A percentile compares a stretch with the other conserved stretches of the same genome.
These are phyloP conservation scores for Fusarium chlamydosporum DNA, from an alignment of 2,329 filamentous ascomycete genomes.

Conservation along the genomic window DNA sequence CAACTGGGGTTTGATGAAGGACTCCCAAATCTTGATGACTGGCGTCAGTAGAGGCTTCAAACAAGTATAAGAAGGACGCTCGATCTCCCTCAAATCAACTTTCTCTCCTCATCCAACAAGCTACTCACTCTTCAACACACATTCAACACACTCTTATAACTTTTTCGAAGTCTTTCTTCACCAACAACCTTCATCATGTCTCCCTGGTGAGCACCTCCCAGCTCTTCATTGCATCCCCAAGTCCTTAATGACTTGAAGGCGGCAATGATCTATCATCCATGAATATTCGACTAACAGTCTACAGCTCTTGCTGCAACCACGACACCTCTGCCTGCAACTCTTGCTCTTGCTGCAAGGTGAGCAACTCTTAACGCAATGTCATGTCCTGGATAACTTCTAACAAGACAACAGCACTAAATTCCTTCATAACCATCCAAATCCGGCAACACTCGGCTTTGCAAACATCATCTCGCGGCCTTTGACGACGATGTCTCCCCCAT, in stretches of 20 bases:
- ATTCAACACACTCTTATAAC: constrained; percentile 40
- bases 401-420: constrained; percentile 48
- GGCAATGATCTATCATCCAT: constrained; percentile 1
- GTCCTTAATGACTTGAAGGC: constrained; percentile 3
- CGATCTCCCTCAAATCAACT: constrained; percentile 34
- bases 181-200: constrained; percentile 49
- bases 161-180: constrained; percentile 48
- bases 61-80: constrained; percentile 47
- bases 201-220: constrained; percentile 48
- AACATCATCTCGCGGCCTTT: constrained; percentile 18
- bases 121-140: constrained; percentile 40
- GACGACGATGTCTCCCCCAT: constrained; percentile 27
- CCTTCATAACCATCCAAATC: constrained; percentile 27
- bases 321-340: constrained; percentile 37
- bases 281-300: constrained; percentile 12
- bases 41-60: constrained; percentile 28
- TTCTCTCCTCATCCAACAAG: constrained; percentile 48
- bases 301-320: constrained; percentile 48
- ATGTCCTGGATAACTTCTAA: constrained; percentile 15
- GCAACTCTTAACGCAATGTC: background rate
- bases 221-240: background rate
- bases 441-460: constrained; percentile 31
- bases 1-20: constrained; percentile 34
- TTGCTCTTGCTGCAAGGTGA: constrained; percentile 51
- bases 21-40: constrained; percentile 17